A percentile compares a stretch with the other conserved stretches of the same genome.
Conservation (phyloP, 305 asterid species). For the Andrographis paniculata region DNA sequence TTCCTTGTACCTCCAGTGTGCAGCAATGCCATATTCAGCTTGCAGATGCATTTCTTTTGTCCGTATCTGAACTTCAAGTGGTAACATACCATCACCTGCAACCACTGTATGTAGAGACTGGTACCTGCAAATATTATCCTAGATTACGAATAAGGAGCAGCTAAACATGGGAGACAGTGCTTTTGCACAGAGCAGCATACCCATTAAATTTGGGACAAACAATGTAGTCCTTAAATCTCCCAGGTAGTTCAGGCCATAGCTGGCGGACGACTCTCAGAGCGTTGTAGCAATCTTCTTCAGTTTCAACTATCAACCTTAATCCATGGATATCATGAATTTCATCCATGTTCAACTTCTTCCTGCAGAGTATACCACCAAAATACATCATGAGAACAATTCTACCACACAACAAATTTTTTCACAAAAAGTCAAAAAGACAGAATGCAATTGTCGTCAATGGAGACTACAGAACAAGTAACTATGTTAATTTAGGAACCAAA, state of each 20-base stretch:
- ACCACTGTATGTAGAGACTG: slow-evolving; percentile 89
- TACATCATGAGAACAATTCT: slow-evolving; percentile 5
- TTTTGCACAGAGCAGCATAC: slow-evolving; percentile 27
- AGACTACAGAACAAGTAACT: too few species aligned
- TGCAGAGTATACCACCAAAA: slow-evolving; percentile 20
- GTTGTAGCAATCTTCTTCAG: slow-evolving; percentile 80
- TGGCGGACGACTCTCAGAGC: slow-evolving; percentile 63
- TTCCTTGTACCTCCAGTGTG: slow-evolving; percentile 98
- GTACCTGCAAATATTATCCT: slow-evolving; percentile 34
- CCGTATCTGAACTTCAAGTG: slow-evolving; percentile 89
- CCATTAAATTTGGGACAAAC: slow-evolving; percentile 70
- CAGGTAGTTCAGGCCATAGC: slow-evolving; percentile 81
- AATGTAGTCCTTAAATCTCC: slow-evolving; percentile 86
- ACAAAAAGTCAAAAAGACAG: too few species aligned
- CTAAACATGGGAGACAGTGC: neutral
- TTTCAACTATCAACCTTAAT: slow-evolving; percentile 76
- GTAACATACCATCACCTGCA: slow-evolving; percentile 55
- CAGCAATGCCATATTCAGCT: slow-evolving; percentile 94
- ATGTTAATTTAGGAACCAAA: too few species aligned
- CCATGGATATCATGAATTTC: slow-evolving; percentile 93
- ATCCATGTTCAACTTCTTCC: slow-evolving; percentile 84
- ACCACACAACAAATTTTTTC: neutral
- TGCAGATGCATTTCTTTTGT: slow-evolving; percentile 96
- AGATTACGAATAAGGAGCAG: neutral
- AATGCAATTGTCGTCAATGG: too few species aligned